Conservation (phyloP, 371 early-diverging fungal species). For the Syncephalastrum contaminatum region DNA sequence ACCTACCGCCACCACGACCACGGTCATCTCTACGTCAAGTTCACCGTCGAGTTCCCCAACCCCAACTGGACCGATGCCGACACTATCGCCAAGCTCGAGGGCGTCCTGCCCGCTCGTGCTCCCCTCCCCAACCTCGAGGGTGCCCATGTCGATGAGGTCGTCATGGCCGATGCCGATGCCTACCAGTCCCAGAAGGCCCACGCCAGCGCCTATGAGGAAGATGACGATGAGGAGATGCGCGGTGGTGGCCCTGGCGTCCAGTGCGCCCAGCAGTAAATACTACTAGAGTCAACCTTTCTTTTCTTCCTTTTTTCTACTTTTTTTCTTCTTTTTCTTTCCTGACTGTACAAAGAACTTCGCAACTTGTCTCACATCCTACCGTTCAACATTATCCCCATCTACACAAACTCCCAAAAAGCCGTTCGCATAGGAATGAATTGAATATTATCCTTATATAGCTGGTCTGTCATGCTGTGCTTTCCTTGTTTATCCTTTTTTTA, state of each 20-base stretch:
- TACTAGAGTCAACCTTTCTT: conserved; percentile 10
- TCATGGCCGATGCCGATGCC: conserved; percentile 75
- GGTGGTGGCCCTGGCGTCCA: conserved; percentile 81
- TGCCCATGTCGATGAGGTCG: conserved; percentile 71
- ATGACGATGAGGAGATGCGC: conserved; percentile 71
- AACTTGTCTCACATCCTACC: too few species aligned
- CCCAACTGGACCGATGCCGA: conserved; percentile 76
- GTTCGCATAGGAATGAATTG: too few species aligned
- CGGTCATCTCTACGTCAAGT: conserved; percentile 89
- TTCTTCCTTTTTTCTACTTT: conserved; percentile 1
- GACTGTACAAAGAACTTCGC: too few species aligned
- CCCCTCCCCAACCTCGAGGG: conserved; percentile 44
- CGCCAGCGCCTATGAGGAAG: conserved; percentile 66
- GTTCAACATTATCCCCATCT: too few species aligned
- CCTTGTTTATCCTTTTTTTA: too few species aligned
- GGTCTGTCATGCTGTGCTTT: too few species aligned
- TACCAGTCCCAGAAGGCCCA: conserved; percentile 60
- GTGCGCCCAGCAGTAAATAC: conserved; percentile 90
- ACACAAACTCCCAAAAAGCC: too few species aligned
- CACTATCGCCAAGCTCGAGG: conserved; percentile 63
- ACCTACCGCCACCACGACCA: conserved; percentile 86
- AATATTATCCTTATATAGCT: too few species aligned
- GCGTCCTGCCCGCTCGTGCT: conserved; percentile 64
- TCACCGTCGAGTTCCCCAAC: conserved; percentile 89
- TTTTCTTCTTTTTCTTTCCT: conserved; percentile 4